Conservation (phyloP, 1,139 yeast species). For the Geotrichum carabidarum region DNA sequence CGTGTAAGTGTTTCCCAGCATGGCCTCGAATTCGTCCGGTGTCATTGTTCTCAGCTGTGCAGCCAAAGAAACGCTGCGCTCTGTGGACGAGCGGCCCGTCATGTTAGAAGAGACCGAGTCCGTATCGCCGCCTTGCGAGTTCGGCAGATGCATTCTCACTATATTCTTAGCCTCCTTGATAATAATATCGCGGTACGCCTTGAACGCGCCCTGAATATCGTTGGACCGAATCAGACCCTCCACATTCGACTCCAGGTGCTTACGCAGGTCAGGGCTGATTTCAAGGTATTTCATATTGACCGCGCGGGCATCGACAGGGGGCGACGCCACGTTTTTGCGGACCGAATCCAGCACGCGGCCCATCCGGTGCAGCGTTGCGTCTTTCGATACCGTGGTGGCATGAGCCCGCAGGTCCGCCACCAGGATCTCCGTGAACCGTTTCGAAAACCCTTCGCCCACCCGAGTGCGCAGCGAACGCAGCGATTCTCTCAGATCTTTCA, state of each 20-base stretch:
- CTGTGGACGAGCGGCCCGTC: constrained; percentile 28
- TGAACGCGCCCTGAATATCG: constrained; percentile 59
- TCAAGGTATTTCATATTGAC: constrained; percentile 36
- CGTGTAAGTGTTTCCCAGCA: constrained; percentile 60
- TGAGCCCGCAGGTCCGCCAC: constrained; percentile 58
- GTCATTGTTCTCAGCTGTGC: constrained; percentile 57
- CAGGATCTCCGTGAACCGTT: constrained; percentile 51
- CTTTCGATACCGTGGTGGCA: constrained; percentile 45
- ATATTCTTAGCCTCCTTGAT: constrained; percentile 67
- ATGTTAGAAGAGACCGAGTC: constrained; percentile 28
- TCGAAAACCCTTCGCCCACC: constrained; percentile 65
- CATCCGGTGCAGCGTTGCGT: constrained; percentile 53
- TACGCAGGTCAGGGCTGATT: constrained; percentile 40
- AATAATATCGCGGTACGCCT: constrained; percentile 61
- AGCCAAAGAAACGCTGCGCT: constrained; percentile 43
- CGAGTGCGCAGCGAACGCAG: constrained; percentile 48
- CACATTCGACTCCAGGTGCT: constrained; percentile 45
- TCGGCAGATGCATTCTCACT: constrained; percentile 62
- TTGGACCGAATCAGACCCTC: constrained; percentile 59
- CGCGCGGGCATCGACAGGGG: constrained; percentile 5
- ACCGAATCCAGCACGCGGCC: constrained; percentile 30
- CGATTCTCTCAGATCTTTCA: constrained; percentile 50
- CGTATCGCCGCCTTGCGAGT: constrained; percentile 25
- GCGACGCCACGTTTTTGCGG: constrained; percentile 10
- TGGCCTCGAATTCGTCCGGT: constrained; percentile 65